A percentile compares a stretch with the other conserved stretches of the same genome.
Evolutionary conservation across 164 flowering plant genomes (phyloP).

Genomic region (Magnolia changhungtana): DNA sequence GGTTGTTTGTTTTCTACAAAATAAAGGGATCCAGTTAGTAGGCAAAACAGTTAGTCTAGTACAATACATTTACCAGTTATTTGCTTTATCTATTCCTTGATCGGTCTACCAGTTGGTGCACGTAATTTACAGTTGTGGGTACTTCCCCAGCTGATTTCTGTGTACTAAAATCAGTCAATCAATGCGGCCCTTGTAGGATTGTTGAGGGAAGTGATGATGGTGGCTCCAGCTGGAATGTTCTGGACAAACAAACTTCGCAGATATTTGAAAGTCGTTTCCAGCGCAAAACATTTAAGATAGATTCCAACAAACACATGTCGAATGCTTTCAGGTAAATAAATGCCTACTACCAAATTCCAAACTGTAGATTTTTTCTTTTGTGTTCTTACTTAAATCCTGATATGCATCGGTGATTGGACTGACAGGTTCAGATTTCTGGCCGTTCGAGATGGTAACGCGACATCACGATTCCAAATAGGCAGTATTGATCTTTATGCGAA

Average conservation of each 20-base stretch:
- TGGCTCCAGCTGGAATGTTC: slow-evolving; percentile 67
- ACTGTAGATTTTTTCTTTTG: neutral
- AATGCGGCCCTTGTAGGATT: slow-evolving; percentile 43
- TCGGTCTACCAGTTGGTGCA: too few species aligned
- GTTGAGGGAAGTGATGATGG: slow-evolving; percentile 85
- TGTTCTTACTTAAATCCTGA: neutral
- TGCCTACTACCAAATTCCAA: neutral
- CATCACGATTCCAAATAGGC: slow-evolving; percentile 72
- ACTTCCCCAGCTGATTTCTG: neutral
- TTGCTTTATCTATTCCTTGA: neutral
- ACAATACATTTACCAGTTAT: too few species aligned
- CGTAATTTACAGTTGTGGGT: neutral
- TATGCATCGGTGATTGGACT: neutral
- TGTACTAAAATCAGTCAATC: neutral
- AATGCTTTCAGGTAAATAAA: slow-evolving; percentile 78
- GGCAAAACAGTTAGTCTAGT: neutral
- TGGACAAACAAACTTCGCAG: slow-evolving; percentile 71
- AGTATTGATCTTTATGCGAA: slow-evolving; percentile 70
- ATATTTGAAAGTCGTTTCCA: slow-evolving; percentile 69
- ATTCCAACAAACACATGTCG: slow-evolving; percentile 27
- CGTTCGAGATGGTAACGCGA: slow-evolving; percentile 53
- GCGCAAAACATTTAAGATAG: slow-evolving; percentile 51
- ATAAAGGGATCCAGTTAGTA: neutral
- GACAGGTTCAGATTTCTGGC: slow-evolving; percentile 71
- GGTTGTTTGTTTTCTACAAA: neutral